Evolutionary conservation across 1,139 yeast genomes (phyloP), one percentile per base, ranked within the genome.

Genomic region (Diutina neorugosa): DNA sequence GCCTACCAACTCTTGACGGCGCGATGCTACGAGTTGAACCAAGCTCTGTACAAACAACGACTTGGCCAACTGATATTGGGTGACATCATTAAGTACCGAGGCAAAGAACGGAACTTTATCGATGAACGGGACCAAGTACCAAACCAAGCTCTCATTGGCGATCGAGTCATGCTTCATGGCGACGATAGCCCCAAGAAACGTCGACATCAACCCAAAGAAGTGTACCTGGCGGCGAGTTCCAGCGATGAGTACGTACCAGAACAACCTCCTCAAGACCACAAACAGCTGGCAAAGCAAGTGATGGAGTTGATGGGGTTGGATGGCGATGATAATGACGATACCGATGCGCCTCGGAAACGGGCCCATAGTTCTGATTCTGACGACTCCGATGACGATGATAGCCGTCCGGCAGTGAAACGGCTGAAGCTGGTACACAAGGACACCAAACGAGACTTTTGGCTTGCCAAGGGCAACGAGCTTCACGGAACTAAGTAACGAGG

Each of bases 1-100:
- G 98, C 98, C 0, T 91, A 78, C 66, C 96, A 89, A 62, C 66
- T 90, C 52, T 69, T 93, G 46, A 80, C 84, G 1, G 86, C 84
- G 61, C 80, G 81, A 60, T 86, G 95, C 62, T 86, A 82, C 64
- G 70, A 69, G 48, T 66, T 80, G 59, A 66, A 77, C 58, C 62
- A 69, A n/a, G 81, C 89, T 1, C 73, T 88, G 0, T 85, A 83
- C 64, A 85, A 79, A 61, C 77, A 80, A 49, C 70, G 96, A 55
- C 62, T 84, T 11, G 93, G 93, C 0, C 80, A 80, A 64, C 86
- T 89, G 59, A 84, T 89, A 20, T 66, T 89, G 54, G 96, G 96
- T 2, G 87, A 86, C 59, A 86, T 89, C 18, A 86, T 89, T 57
- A 82, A 81, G 61, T 84, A 81, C 63, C 80, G 77, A 57, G 96